Evolutionary conservation across 2,329 filamentous ascomycete species (phyloP).

Genomic region (Fusarium lyarnte): DNA sequence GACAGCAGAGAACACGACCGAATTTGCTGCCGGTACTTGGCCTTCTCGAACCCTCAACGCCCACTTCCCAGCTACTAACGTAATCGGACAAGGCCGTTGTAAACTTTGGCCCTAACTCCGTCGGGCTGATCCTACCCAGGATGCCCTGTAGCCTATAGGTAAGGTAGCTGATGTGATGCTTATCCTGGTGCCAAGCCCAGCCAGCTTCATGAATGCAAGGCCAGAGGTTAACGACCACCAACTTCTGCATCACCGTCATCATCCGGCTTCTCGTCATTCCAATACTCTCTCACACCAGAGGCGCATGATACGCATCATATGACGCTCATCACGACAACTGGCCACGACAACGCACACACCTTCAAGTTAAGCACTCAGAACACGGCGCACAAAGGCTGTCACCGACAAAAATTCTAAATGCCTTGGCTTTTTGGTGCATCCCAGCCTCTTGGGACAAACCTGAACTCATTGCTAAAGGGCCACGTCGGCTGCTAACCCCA

Average conservation of each 20-base stretch:
- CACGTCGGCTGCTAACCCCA: constrained; percentile 42
- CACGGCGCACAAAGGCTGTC: not conserved
- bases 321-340: constrained; percentile 13
- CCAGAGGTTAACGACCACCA: constrained; percentile 4
- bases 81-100: constrained; percentile 12
- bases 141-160: not conserved
- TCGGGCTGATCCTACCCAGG: constrained; percentile 9
- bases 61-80: not conserved
- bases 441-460: constrained; percentile 30
- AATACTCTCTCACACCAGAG: constrained; percentile 25
- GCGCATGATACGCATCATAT: constrained; percentile 24
- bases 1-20: not conserved
- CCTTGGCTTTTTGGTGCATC: constrained; percentile 29
- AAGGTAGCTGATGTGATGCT: not conserved
- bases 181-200: constrained; percentile 17
- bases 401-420: constrained; percentile 14
- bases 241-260: constrained; percentile 1
- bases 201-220: constrained; percentile 17
- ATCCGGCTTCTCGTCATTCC: constrained; percentile 22
- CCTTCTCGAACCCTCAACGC: constrained; percentile 17
- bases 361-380: not conserved
- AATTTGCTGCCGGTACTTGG: constrained; percentile 19
- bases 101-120: not conserved
- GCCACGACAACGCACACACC: not conserved
- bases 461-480: constrained; percentile 22